Percentiles rank a stretch among this genome's conserved stretches.
Conservation (phyloP, 2,329 filamentous ascomycete species). For the Fusarium sp. region DNA sequence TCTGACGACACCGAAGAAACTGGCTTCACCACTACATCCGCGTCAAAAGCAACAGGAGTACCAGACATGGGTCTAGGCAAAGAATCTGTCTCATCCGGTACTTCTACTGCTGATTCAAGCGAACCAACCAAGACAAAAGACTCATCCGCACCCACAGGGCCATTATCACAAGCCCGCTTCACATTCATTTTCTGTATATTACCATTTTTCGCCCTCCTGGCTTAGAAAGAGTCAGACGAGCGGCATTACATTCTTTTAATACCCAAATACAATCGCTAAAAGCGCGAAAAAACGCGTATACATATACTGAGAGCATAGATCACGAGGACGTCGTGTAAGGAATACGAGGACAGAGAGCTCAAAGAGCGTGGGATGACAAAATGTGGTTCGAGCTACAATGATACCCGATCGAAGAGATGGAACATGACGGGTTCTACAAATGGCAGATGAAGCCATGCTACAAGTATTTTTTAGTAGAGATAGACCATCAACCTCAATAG, state of each 20-base stretch:
- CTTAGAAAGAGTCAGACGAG: conserved; percentile 31
- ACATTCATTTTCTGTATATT: conserved; percentile 47
- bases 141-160: conserved; percentile 38
- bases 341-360: conserved; percentile 13
- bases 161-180: conserved; percentile 37
- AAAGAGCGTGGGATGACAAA: conserved; percentile 16
- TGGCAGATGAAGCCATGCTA: conserved; percentile 18
- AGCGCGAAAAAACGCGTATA: conserved; percentile 20
- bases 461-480: conserved; percentile 18
- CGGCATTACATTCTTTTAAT: conserved; percentile 49
- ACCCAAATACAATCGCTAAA: conserved; percentile 25
- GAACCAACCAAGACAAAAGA: conserved; percentile 40
- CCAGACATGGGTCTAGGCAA: conserved; percentile 44
- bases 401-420: conserved; percentile 39
- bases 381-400: conserved; percentile 34
- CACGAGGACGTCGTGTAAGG: conserved; percentile 29
- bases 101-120: conserved; percentile 35
- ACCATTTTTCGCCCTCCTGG: conserved; percentile 45
- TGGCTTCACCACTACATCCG: conserved; percentile 21
- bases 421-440: conserved; percentile 22
- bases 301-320: conserved; percentile 31
- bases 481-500: conserved; percentile 29
- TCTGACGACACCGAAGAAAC: conserved; percentile 29
- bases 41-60: conserved; percentile 28
- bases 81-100: conserved; percentile 41